Percentiles rank a stretch among this genome's conserved stretches.
Conservation (phyloP, 176 grass and related monocot genomes). For the Chloris gayana region DNA sequence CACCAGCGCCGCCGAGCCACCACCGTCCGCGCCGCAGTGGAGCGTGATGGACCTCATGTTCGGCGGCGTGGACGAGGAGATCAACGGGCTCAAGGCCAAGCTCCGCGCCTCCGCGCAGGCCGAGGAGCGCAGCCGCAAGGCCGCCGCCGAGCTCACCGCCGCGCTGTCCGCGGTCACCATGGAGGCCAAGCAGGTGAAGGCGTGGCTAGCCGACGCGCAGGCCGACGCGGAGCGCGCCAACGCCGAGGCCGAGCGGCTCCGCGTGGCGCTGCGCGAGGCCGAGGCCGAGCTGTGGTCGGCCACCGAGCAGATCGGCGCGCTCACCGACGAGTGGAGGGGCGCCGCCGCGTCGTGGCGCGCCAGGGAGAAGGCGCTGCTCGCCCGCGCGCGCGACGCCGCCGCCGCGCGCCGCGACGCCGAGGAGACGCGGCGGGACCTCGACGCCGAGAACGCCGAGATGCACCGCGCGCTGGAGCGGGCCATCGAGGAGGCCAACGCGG, state of each 20-base stretch:
- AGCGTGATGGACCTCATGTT: conserved; percentile 63
- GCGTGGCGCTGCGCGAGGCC: conserved; percentile 5
- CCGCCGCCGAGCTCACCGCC: conserved; percentile 56
- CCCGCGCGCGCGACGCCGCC: conserved; percentile 56
- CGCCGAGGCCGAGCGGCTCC: conserved; percentile 46
- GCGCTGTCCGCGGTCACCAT: conserved; percentile 75
- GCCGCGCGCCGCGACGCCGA: neutral
- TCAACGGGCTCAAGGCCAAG: conserved; percentile 39
- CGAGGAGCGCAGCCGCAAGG: conserved; percentile 68
- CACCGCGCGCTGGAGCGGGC: conserved; percentile 67
- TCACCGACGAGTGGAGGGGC: conserved; percentile 58
- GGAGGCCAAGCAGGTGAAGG: conserved; percentile 72
- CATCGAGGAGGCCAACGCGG: conserved; percentile 47
- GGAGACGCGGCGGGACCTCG: conserved; percentile 49
- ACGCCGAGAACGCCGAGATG: conserved; percentile 62
- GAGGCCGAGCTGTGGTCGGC: conserved; percentile 51
- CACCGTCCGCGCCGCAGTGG: neutral
- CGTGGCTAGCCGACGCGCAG: conserved; percentile 53
- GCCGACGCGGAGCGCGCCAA: conserved; percentile 47
- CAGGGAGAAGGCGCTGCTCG: conserved; percentile 72
- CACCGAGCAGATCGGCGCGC: conserved; percentile 44
- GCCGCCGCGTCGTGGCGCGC: conserved; percentile 56
- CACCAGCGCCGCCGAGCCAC: no score
- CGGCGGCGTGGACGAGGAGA: conserved; percentile 65
- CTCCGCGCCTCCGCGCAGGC: conserved; percentile 41